Base-by-base conservation (phyloP, 1,284 basidiomycete species). In the Apiotrichum mycotoxinovorans region DNA sequence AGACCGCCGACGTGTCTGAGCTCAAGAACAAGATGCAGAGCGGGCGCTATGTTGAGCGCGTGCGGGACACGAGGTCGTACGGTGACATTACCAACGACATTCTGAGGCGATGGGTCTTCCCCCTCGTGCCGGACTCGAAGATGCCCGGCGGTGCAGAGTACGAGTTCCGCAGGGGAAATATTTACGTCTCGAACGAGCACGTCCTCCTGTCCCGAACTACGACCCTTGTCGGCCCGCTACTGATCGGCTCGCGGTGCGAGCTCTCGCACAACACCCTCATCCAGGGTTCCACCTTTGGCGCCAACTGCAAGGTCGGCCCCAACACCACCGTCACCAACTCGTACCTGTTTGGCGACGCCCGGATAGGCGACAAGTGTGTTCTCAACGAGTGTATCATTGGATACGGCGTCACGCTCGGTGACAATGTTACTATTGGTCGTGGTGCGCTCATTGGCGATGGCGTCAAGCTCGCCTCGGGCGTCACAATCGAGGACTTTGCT, bases 21-120 rank as follows among this genome's bases (percentile, higher is more conserved):
- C 43, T 42, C 11, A 56, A 55, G n/a, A 41, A 54, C 30, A 57
- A 54, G 26, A 47, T 43, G 25, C 57, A 53, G 47, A 66, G 62
- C 63, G 87, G 89, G 43, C 88, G 88, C 15, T 95, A 95, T 72
- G 88, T 91, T 22, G 90, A 91, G 35, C 85, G 89, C 30, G 89
- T 93, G 47, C 85, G 87, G 70, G 91, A 93, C 71, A 93, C 92
- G 4, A 85, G 86, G 67, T 90, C 88, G 59, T 96, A 94, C 74
- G 92, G 89, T 59, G 86, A 88, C 22, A 81, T 95, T 68, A 89
- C 88, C 87, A 89, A 90, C 73, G 93, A 98, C 69, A 89, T 98
- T 48, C 78, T 98, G 37, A 83, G 89, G 27, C 82, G 94, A 62
- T 95, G 92, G 90, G 89, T 91, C 3, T 95, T 92, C 78, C 96